phyloP scores from a whole-genome alignment of 306 rosid genomes.

The Mimosa pudica region DNA sequence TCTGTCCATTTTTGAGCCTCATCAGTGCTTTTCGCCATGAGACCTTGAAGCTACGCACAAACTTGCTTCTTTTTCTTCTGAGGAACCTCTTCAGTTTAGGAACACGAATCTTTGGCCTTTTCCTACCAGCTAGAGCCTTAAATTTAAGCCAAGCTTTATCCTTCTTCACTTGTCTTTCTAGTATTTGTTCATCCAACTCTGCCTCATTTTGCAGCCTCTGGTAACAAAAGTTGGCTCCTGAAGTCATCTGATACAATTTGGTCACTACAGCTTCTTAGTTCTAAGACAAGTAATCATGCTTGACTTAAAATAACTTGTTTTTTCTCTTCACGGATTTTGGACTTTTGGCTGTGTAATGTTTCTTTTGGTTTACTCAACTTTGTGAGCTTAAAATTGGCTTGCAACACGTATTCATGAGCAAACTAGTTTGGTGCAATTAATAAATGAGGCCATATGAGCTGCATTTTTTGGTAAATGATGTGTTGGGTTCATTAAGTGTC shows the following conservation, averaged over 20 bases:
- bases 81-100: conserved; percentile 37
- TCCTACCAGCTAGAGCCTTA: conserved; percentile 43
- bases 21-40: conserved; percentile 42
- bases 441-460: conserved; percentile 31
- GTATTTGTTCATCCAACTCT: conserved; percentile 28
- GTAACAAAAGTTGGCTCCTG: conserved; percentile 33
- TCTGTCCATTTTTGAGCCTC: conserved; percentile 52
- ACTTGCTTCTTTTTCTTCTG: conserved; percentile 39
- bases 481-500: not conserved
- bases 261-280: not conserved
- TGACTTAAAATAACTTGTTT: not conserved
- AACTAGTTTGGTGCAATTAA: conserved; percentile 31
- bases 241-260: conserved; percentile 17
- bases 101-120: conserved; percentile 45
- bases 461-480: conserved; percentile 40
- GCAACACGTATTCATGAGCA: not conserved
- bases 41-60: conserved; percentile 29
- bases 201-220: conserved; percentile 40
- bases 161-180: conserved; percentile 38
- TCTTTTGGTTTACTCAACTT: not conserved
- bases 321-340: conserved; percentile 9
- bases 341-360: not conserved
- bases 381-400: not conserved
- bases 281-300: not conserved
- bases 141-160: conserved; percentile 43